Evolutionary conservation across 2,329 filamentous ascomycete species (phyloP).

Genomic region (Colletotrichum liaoningense): DNA sequence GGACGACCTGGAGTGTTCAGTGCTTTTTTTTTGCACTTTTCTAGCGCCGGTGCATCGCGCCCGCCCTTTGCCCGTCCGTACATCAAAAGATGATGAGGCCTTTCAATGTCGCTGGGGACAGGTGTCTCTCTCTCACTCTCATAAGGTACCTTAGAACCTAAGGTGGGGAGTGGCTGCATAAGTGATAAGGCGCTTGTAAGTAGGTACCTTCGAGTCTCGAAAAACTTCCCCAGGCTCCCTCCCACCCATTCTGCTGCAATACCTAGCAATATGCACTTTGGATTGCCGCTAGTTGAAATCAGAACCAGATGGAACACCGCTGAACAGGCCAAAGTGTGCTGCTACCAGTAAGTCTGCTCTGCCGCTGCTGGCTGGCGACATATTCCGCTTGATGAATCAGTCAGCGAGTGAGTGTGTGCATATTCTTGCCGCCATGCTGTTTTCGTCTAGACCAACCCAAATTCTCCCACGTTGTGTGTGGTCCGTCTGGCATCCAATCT

Average conservation of each 20-base stretch:
- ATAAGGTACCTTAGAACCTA: too few relatives aligned
- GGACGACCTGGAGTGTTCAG: neutral
- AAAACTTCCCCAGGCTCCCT: neutral
- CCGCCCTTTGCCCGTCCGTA: neutral
- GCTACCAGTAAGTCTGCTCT: neutral
- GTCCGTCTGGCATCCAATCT: constrained; percentile 23
- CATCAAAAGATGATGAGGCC: neutral
- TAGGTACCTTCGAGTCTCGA: neutral
- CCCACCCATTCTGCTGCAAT: neutral
- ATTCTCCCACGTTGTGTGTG: constrained; percentile 19
- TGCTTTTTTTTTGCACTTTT: neutral
- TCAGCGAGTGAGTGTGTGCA: constrained; percentile 2
- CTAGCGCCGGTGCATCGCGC: neutral
- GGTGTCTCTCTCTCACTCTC: neutral
- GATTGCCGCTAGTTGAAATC: neutral
- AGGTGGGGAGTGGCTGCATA: too few relatives aligned
- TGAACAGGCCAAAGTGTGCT: neutral
- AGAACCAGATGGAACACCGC: neutral
- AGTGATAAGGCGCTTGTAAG: neutral
- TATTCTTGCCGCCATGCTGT: constrained; percentile 20
- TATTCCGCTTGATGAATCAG: constrained; percentile 12
- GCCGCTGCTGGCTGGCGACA: neutral
- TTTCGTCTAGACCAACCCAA: constrained; percentile 31
- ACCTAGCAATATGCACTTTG: neutral
- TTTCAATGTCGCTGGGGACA: too few relatives aligned